Base-by-base conservation (phyloP, 306 rosid genomes). In the Cyclanthera cordifolia region DNA sequence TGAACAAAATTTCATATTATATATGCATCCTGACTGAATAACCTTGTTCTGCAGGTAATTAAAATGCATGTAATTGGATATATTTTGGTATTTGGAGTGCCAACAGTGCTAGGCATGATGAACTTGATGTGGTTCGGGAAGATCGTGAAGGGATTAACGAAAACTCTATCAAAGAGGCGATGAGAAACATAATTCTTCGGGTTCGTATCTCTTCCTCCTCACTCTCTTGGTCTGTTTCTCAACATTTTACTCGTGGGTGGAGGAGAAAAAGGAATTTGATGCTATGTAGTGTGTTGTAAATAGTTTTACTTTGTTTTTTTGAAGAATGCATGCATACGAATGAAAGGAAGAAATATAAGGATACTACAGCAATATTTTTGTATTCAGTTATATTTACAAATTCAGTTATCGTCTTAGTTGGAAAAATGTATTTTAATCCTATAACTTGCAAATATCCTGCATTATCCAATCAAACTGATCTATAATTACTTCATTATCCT, bases 61-160 rank as follows among this genome's bases (percentile, higher is more conserved):
- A 83, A 71, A 75, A 76, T 82, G 86, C 86, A 82, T 74, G 67
- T 43, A 41, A 71, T 79, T 19, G 86, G 86, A 28, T 76, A 76
- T 53, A 51, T 79, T 3, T 61, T 82, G 86, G 83, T 82, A n/a
- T 79, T 82, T 65, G 73, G 65, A 17, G 86, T 82, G 54, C 86
- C 86, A n/a, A 49, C 79, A 4, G 79, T 72, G 32, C 77, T 82
- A 71, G 83, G 81, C 1, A 20, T 76, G 20, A 82, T 82, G 86
- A 82, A 82, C 77, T 39, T 82, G 72, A 67, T 79, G 77, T 82
- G 86, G 86, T 82, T 82, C 53, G 83, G 77, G 25, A 82, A 79
- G 79, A 82, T 82, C 37, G 34, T 74, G 1, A 82, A 76, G 61
- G 86, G 86, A 68, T 68, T 82, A 72, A 71, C 73, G 75, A 76